Evolutionary conservation across 2,329 filamentous ascomycete species (phyloP).

Genomic region (Dendryphion nanum): DNA sequence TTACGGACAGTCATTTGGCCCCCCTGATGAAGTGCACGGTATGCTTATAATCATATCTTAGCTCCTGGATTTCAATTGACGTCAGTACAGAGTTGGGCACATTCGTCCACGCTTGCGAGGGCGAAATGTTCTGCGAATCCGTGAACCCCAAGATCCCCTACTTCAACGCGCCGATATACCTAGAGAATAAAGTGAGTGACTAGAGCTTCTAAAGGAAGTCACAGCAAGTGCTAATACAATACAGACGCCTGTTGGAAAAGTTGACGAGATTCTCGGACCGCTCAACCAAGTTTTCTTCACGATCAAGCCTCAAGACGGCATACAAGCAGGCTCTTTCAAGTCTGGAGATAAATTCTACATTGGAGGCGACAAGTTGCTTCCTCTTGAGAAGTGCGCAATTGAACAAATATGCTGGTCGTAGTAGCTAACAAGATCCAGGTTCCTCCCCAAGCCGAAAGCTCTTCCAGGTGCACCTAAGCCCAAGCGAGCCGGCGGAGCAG

Average conservation of each 20-base stretch:
- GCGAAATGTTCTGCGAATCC: slow-evolving; percentile 96
- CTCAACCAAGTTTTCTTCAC: slow-evolving; percentile 99
- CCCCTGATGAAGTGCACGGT: slow-evolving; percentile 46
- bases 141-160: slow-evolving; percentile 95
- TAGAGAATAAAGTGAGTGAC: slow-evolving; percentile 83
- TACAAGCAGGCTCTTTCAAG: slow-evolving; percentile 93
- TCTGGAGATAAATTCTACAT: slow-evolving; percentile 97
- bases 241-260: slow-evolving; percentile 87
- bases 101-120: slow-evolving; percentile 92
- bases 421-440: slow-evolving; percentile 52
- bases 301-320: slow-evolving; percentile 94
- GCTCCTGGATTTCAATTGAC: no score
- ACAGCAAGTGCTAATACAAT: slow-evolving; percentile 18
- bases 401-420: slow-evolving; percentile 1
- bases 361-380: slow-evolving; percentile 87
- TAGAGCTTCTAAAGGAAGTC: not conserved
- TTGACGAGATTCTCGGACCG: slow-evolving; percentile 95
- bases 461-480: slow-evolving; percentile 66
- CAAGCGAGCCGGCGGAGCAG: slow-evolving; percentile 49
- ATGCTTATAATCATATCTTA: slow-evolving; percentile 12
- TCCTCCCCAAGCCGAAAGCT: slow-evolving; percentile 90
- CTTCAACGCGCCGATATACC: slow-evolving; percentile 98
- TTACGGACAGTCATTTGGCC: slow-evolving; percentile 43
- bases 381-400: slow-evolving; percentile 70
- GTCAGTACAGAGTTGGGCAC: slow-evolving; percentile 77